Evolutionary conservation across 495 filamentous ascomycete genomes (phyloP).

Genomic region (Delitschia confertaspora): DNA sequence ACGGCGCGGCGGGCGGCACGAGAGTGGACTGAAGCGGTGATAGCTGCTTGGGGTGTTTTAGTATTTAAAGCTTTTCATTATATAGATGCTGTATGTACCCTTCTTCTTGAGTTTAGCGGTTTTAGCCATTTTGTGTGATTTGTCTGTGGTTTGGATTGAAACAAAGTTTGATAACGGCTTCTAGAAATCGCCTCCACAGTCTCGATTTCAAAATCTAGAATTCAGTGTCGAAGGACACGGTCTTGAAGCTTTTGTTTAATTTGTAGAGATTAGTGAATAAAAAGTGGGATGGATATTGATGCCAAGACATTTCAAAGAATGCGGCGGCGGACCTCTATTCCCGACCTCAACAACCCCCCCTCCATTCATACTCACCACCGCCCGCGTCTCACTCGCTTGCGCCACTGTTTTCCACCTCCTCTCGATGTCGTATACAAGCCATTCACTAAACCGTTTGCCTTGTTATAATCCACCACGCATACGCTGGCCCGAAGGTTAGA

Average conservation of each 20-base stretch:
- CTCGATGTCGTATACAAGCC: constrained; percentile 24
- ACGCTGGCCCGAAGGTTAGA: constrained; percentile 25
- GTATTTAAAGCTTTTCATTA: background rate
- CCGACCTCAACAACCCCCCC: background rate
- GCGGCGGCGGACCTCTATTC: background rate
- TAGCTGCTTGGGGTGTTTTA: constrained; percentile 40
- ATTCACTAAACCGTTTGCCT: constrained; percentile 11
- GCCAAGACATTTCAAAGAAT: too few relatives aligned
- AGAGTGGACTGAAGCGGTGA: constrained; percentile 53
- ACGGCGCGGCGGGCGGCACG: constrained; percentile 64
- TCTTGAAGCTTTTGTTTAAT: too few relatives aligned
- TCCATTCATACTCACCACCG: background rate
- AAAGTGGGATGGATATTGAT: too few relatives aligned
- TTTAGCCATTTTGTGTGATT: constrained; percentile 22
- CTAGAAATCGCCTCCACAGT: too few relatives aligned
- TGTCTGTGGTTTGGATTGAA: too few relatives aligned
- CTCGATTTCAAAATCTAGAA: too few relatives aligned
- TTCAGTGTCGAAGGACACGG: too few relatives aligned
- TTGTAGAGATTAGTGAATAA: too few relatives aligned
- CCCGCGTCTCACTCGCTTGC: background rate
- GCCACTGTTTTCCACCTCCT: background rate
- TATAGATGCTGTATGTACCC: constrained; percentile 10
- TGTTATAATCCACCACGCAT: constrained; percentile 1
- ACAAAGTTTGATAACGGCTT: too few relatives aligned
- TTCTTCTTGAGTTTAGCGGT: constrained; percentile 26